phyloP scores from a whole-genome alignment of 2,329 filamentous ascomycete genomes.

The Didymella keratinophila region DNA sequence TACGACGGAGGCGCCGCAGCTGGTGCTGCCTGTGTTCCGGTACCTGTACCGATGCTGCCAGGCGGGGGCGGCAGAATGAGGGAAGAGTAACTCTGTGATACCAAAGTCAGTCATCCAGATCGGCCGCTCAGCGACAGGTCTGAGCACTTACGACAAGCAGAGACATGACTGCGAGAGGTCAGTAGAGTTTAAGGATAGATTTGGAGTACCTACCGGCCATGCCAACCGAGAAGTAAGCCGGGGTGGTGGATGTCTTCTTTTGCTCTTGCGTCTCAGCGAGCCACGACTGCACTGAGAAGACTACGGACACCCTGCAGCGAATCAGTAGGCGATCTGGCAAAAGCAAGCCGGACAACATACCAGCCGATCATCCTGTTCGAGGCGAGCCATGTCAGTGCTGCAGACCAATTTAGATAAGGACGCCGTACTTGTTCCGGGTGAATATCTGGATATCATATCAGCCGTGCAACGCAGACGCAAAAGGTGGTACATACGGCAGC shows the following conservation, averaged over 20 bases:
- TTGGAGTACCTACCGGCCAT: slow-evolving; percentile 73
- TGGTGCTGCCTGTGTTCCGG: slow-evolving; percentile 59
- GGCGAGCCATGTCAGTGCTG: slow-evolving; percentile 28
- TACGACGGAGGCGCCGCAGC: slow-evolving; percentile 56
- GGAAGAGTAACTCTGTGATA: slow-evolving; percentile 64
- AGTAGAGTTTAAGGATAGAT: slow-evolving; percentile 5
- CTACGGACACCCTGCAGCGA: slow-evolving; percentile 69
- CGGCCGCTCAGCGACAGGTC: neutral
- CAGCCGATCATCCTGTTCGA: slow-evolving; percentile 68
- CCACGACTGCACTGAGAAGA: slow-evolving; percentile 79
- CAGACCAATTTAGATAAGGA: slow-evolving; percentile 15
- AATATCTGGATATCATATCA: slow-evolving; percentile 70
- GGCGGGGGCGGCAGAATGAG: slow-evolving; percentile 68
- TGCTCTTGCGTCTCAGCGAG: slow-evolving; percentile 75
- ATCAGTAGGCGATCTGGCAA: slow-evolving; percentile 24
- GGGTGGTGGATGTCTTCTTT: slow-evolving; percentile 71
- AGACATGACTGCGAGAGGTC: slow-evolving; percentile 51
- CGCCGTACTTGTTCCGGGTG: slow-evolving; percentile 79
- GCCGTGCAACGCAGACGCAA: slow-evolving; percentile 31
- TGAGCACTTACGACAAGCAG: slow-evolving; percentile 54
- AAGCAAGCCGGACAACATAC: slow-evolving; percentile 49
- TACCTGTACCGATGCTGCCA: slow-evolving; percentile 41
- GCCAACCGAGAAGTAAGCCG: slow-evolving; percentile 75
- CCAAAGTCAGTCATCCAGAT: slow-evolving; percentile 22
- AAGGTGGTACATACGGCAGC: slow-evolving; percentile 68